Base-by-base conservation (phyloP, 768 basidiomycete species). In the Lentinus tigrinus region DNA sequence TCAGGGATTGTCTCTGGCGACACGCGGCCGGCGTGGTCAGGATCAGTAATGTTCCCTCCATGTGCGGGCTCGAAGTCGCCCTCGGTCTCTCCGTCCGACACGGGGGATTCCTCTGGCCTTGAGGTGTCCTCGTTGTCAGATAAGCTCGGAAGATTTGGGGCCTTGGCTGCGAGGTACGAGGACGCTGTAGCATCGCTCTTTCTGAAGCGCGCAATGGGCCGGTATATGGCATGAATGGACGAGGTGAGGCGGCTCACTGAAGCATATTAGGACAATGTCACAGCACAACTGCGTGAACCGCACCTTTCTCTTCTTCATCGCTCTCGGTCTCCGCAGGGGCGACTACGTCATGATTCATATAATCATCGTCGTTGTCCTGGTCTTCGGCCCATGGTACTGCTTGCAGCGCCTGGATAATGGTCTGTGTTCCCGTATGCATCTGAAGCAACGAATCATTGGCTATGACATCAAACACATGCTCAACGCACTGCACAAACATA, bases 351-450 rank as follows among this genome's bases (percentile, higher is more conserved):
- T 76, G 77, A 57, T 75, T 71, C 11, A 77, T 66, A 27, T 78
- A 72, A 47, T 87, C 89, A 39, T 89, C 87, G 31, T 88, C 86
- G 55, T 84, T 85, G 61, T 92, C 88, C 9, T 81, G 78, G 58
- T 80, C 81, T 39, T 85, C 84, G 34, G 81, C 79, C 88, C 87
- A 90, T 19, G 92, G 93, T 40, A 93, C 77, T 2, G 91, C 92
- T 66, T 93, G 92, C 14, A 94, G 77, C 3, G 90, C 92, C 73
- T 93, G 92, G 38, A 94, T 93, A 49, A 94, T 82, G 3, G 92
- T 90, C 69, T 94, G 93, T 3, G 92, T 94, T 16, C 92, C 92
- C 24, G 86, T 84, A 39, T 90, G 87, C 85, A 94, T 89, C 92
- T 94, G 67, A 37, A 62, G 56, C 56, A 64, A 46, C n/a, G 58